Conservation (phyloP, 2,329 filamentous ascomycete genomes). For the Pleomassaria siparia region DNA sequence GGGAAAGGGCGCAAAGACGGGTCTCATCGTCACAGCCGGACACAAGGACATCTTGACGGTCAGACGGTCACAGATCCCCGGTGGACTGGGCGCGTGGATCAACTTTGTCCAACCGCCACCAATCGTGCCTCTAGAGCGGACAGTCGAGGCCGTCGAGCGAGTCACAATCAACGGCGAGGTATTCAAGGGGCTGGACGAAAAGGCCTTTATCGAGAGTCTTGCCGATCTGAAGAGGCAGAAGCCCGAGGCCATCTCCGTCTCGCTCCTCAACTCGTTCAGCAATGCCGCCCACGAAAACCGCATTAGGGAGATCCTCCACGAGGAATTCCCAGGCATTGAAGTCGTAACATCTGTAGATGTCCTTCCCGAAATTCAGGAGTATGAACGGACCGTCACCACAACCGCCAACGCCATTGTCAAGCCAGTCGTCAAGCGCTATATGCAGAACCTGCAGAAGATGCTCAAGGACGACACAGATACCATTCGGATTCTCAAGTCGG, state of each 20-base stretch:
- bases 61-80: constrained; percentile 54
- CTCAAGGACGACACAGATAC: constrained; percentile 47
- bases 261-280: constrained; percentile 51
- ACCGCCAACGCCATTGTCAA: constrained; percentile 53
- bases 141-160: constrained; percentile 49
- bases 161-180: constrained; percentile 48
- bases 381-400: constrained; percentile 53
- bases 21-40: constrained; percentile 51
- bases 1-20: constrained; percentile 52
- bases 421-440: constrained; percentile 50
- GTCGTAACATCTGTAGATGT: constrained; percentile 51
- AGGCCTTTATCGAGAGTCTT: constrained; percentile 42
- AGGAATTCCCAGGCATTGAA: constrained; percentile 47
- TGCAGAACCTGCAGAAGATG: constrained; percentile 44
- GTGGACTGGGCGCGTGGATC: constrained; percentile 54
- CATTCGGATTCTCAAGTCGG: constrained; percentile 54
- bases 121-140: constrained; percentile 52
- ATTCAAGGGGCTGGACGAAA: constrained; percentile 44
- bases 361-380: constrained; percentile 52
- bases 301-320: constrained; percentile 43
- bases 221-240: constrained; percentile 43
- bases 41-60: constrained; percentile 53
- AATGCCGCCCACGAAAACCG: constrained; percentile 47
- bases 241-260: constrained; percentile 51
- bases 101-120: constrained; percentile 52